Base-by-base conservation (phyloP, 2,329 filamentous ascomycete genomes). In the Thielaviopsis populi region DNA sequence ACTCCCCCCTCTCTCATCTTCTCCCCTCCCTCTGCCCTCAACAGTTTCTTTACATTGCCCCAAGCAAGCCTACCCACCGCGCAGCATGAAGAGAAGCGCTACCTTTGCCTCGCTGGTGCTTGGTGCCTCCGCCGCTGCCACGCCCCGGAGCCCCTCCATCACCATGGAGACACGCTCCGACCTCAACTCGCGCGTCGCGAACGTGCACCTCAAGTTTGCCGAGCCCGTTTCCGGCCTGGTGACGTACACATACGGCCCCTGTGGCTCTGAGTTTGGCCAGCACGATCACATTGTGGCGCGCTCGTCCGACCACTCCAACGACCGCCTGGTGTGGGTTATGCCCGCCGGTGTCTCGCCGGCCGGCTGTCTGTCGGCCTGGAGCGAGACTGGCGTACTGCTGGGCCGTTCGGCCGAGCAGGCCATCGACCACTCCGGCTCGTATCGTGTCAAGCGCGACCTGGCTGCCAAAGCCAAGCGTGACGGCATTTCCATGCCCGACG, bases 401-500 rank as follows among this genome's bases (percentile, higher is more conserved):
- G 2, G 67, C 74, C 22, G 75, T 73, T 19, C 72, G 72, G n/a
- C 24, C 24, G 46, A 65, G 46, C 64, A 68, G 46, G 64, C 65
- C 19, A 67, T 68, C 27, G 66, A 67, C 30, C 67, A 68, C 50
- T 64, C 67, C 7, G 30, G 22, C 24, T 66, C 65, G 48, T 66
- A 63, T 41, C 60, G 33, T 6, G 27, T 43, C 24, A 63, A 61
- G 15, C 42, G 53, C 15, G 53, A 62, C 40, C 54, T 54, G 50
- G 66, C 59, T 62, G 67, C 65, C 68, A 70, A 71, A 48, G 66
- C 69, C 1, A 67, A 68, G 50, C 58, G 68, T 40, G 67, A 68
- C 54, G 69, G 70, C 54, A 75, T 79, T 42, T 66, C 76, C 19
- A 79, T 85, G 74, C 77, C 77, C 63, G 78, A 81, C 61, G 74